These are phyloP conservation scores for Cerrena zonata DNA, from an alignment of 1,284 basidiomycete genomes.

Conservation along the genomic window DNA sequence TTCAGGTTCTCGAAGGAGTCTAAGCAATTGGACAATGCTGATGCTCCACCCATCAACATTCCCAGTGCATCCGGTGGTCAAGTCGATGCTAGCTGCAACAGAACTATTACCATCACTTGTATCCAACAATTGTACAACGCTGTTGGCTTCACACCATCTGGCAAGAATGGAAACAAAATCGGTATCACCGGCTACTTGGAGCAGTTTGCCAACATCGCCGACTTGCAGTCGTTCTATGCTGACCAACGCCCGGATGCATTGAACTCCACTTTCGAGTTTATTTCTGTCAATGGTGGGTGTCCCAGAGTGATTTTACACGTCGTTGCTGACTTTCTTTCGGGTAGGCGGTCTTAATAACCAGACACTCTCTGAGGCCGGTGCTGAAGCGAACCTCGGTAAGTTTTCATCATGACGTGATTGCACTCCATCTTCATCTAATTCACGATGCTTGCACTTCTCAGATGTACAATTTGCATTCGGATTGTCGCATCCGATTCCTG, in stretches of 20 bases:
- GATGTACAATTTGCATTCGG: constrained; percentile 67
- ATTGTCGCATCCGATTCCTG: constrained; percentile 43
- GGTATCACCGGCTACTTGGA: constrained; percentile 62
- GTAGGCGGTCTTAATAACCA: constrained; percentile 59
- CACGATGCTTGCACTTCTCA: background rate
- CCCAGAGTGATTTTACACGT: background rate
- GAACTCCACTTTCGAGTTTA: constrained; percentile 41
- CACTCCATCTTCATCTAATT: background rate
- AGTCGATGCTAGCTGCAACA: constrained; percentile 48
- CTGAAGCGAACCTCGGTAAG: constrained; percentile 57
- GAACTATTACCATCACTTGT: constrained; percentile 51
- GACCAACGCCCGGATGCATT: constrained; percentile 28
- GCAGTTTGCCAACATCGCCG: constrained; percentile 48
- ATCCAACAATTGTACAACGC: constrained; percentile 53
- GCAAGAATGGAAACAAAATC: constrained; percentile 43
- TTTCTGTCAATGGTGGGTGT: constrained; percentile 27
- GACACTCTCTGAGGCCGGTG: constrained; percentile 45
- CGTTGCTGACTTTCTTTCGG: background rate
- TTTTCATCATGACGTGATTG: background rate
- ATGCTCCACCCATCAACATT: constrained; percentile 22
- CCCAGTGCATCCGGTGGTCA: constrained; percentile 30
- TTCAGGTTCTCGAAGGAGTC: constrained; percentile 29
- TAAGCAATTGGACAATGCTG: constrained; percentile 15
- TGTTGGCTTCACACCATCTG: constrained; percentile 40
- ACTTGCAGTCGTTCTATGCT: constrained; percentile 36